Conservation (phyloP, 805 yeast genomes). For the Saccharomycopsis amapae region DNA sequence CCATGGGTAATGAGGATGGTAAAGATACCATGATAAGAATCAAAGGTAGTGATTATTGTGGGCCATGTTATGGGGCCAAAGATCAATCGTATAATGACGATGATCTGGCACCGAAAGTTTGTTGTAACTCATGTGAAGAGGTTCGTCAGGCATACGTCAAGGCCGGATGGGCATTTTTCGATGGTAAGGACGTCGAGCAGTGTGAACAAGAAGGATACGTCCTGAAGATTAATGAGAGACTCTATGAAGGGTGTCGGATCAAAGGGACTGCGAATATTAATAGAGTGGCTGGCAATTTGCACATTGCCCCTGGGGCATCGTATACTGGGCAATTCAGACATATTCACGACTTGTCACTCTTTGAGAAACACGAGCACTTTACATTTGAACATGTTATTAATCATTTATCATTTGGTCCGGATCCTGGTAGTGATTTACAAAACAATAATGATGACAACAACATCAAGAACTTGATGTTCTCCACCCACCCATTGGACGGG, state of each 20-base stretch:
- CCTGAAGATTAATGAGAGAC: conserved; percentile 44
- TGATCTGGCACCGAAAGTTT: conserved; percentile 28
- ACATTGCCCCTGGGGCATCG: conserved; percentile 93
- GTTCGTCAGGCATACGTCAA: conserved; percentile 74
- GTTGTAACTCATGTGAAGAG: conserved; percentile 83
- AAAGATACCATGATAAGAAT: conserved; percentile 20
- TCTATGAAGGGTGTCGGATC: conserved; percentile 83
- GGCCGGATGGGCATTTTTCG: conserved; percentile 81
- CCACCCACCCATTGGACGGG: conserved; percentile 67
- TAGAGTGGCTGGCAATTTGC: conserved; percentile 84
- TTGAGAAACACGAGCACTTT: conserved; percentile 46
- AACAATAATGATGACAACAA: conserved; percentile 6
- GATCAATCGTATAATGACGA: conserved; percentile 43
- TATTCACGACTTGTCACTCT: conserved; percentile 78
- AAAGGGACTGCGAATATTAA: conserved; percentile 73
- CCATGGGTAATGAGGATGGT: conserved; percentile 31
- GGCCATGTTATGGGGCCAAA: conserved; percentile 83
- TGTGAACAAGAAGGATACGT: conserved; percentile 90
- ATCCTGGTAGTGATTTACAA: conserved; percentile 30
- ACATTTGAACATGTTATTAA: conserved; percentile 72
- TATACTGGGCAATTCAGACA: conserved; percentile 54
- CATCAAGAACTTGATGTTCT: conserved; percentile 22
- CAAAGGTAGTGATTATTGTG: conserved; percentile 49
- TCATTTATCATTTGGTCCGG: conserved; percentile 79
- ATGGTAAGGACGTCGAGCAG: conserved; percentile 80